These are phyloP conservation scores for Grigorovia jiainica DNA, from an alignment of 805 yeast species.

Conservation along the genomic window DNA sequence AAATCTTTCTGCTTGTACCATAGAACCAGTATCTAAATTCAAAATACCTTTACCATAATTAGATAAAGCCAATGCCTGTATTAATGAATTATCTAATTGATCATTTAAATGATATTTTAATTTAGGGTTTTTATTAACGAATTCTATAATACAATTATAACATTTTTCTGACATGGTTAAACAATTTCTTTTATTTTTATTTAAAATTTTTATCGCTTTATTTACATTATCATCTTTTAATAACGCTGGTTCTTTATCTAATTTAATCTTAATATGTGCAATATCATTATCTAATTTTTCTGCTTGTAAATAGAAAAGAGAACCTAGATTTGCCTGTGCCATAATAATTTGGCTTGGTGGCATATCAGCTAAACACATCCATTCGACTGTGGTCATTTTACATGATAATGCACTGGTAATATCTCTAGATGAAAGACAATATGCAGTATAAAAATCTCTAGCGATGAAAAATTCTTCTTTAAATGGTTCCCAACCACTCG, in stretches of 20 bases:
- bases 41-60: slow-evolving; percentile 82
- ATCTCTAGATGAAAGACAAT: slow-evolving; percentile 63
- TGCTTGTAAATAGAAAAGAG: slow-evolving; percentile 57
- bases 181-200: slow-evolving; percentile 24
- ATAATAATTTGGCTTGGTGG: slow-evolving; percentile 54
- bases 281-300: slow-evolving; percentile 50
- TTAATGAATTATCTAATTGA: slow-evolving; percentile 35
- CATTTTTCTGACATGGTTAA: slow-evolving; percentile 30
- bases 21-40: slow-evolving; percentile 48
- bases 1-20: slow-evolving; percentile 47
- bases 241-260: slow-evolving; percentile 14
- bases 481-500: slow-evolving; percentile 61
- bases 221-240: slow-evolving; percentile 18
- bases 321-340: slow-evolving; percentile 61
- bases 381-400: slow-evolving; percentile 53
- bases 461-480: slow-evolving; percentile 70
- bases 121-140: slow-evolving; percentile 30
- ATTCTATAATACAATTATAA: slow-evolving; percentile 36
- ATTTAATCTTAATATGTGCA: slow-evolving; percentile 21
- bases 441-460: slow-evolving; percentile 65
- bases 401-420: slow-evolving; percentile 49
- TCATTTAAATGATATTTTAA: slow-evolving; percentile 26
- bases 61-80: slow-evolving; percentile 68
- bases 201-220: slow-evolving; percentile 16
- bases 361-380: slow-evolving; percentile 67